Evolutionary conservation across 345 rosid species (phyloP).

Genomic region (Aquilaria yunnanensis): DNA sequence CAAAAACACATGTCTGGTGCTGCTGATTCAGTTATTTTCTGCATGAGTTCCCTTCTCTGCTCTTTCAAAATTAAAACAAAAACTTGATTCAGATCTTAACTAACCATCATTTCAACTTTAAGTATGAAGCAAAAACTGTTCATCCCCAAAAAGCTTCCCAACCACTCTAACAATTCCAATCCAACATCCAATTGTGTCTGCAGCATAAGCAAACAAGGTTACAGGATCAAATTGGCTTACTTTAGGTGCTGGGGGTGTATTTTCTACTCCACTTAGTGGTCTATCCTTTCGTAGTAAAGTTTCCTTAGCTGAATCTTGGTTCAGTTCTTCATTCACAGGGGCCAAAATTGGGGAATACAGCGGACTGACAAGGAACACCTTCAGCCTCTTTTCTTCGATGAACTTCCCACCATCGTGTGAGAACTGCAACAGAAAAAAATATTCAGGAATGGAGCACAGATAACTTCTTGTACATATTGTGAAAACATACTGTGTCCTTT

Average conservation of each 20-base stretch:
- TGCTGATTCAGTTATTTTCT: not conserved
- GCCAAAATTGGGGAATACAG: constrained; percentile 26
- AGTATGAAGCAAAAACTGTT: too few species aligned
- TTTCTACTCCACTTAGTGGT: constrained; percentile 29
- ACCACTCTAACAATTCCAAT: too few species aligned
- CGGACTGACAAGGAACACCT: constrained; percentile 34
- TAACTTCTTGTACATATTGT: not conserved
- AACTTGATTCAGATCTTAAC: too few species aligned
- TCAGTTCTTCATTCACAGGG: constrained; percentile 26
- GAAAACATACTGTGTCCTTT: constrained; percentile 27
- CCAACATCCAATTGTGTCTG: too few species aligned
- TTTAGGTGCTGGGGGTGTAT: constrained; percentile 28
- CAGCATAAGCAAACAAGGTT: not conserved
- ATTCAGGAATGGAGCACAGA: not conserved
- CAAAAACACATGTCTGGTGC: not conserved
- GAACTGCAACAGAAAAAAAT: constrained; percentile 27
- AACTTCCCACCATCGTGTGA: constrained; percentile 30
- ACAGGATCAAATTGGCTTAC: constrained; percentile 18
- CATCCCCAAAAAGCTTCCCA: too few species aligned
- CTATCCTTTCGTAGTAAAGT: constrained; percentile 15
- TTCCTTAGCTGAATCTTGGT: constrained; percentile 29
- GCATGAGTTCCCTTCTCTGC: not conserved
- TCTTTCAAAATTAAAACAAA: too few species aligned
- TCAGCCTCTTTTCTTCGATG: constrained; percentile 45
- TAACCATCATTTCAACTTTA: too few species aligned